phyloP scores from a whole-genome alignment of 352 stramenopile species.

The Phytophthora pisi region DNA sequence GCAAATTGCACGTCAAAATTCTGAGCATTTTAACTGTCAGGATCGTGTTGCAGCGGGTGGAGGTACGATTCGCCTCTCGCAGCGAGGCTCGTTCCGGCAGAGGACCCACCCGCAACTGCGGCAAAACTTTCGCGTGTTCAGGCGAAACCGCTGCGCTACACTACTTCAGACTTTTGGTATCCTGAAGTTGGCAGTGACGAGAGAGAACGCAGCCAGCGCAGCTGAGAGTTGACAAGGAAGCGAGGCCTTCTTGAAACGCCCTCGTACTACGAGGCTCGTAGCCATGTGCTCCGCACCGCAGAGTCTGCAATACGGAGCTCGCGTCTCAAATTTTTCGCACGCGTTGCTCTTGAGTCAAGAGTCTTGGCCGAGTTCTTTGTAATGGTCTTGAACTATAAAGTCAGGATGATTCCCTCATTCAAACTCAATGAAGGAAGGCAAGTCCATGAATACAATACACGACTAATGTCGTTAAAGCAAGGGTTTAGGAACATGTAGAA shows the following conservation, averaged over 20 bases:
- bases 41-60: too few species aligned
- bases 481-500: neutral
- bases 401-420: slow-evolving; percentile 11
- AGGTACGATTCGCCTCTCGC: too few species aligned
- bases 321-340: neutral
- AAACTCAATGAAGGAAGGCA: too few species aligned
- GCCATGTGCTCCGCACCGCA: too few species aligned
- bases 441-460: neutral
- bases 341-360: neutral
- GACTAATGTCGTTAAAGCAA: slow-evolving; percentile 1
- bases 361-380: neutral
- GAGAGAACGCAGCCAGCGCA: neutral
- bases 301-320: neutral
- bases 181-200: neutral
- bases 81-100: neutral
- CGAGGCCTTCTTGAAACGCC: neutral
- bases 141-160: neutral
- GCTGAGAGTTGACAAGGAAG: neutral
- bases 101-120: neutral
- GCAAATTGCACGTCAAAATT: too few species aligned
- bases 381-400: neutral
- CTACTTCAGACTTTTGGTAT: neutral
- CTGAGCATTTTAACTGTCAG: too few species aligned
- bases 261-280: neutral
- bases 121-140: neutral